phyloP scores from a whole-genome alignment of 352 stramenopile genomes.

The Phytophthora crassamura region DNA sequence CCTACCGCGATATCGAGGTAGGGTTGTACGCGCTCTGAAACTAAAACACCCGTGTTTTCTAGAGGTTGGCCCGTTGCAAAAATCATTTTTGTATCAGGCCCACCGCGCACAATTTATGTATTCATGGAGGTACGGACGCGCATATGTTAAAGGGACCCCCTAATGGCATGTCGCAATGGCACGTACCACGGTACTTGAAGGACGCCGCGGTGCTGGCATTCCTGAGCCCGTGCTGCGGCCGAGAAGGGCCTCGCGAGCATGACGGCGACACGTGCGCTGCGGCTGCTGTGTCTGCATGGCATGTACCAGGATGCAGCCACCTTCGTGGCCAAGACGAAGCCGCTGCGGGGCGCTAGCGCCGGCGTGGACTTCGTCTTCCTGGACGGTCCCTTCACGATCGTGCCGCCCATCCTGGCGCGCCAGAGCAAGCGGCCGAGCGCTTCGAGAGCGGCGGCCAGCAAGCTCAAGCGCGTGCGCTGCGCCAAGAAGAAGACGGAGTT shows the following conservation, averaged over 20 bases:
- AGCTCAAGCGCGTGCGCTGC: slow-evolving; percentile 45
- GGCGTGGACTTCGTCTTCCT: slow-evolving; percentile 75
- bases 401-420: slow-evolving; percentile 71
- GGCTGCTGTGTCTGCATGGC: slow-evolving; percentile 82
- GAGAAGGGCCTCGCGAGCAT: slow-evolving; percentile 19
- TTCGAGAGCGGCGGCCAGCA: slow-evolving; percentile 6
- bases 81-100: too few species aligned
- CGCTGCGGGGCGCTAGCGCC: slow-evolving; percentile 43
- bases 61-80: too few species aligned
- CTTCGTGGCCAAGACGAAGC: slow-evolving; percentile 75
- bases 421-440: slow-evolving; percentile 38
- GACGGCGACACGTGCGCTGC: slow-evolving; percentile 36
- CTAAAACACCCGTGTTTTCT: too few species aligned
- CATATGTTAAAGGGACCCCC: too few species aligned
- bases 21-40: too few species aligned
- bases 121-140: too few species aligned
- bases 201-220: slow-evolving; percentile 18
- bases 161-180: neutral
- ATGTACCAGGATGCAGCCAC: slow-evolving; percentile 86
- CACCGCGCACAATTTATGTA: too few species aligned
- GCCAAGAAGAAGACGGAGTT: slow-evolving; percentile 70
- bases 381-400: slow-evolving; percentile 75
- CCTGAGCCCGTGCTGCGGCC: slow-evolving; percentile 10
- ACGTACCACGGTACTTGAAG: slow-evolving; percentile 3
- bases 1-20: too few species aligned